Evolutionary conservation across 352 stramenopile species (phyloP).

Genomic region (Phytophthora europaea): DNA sequence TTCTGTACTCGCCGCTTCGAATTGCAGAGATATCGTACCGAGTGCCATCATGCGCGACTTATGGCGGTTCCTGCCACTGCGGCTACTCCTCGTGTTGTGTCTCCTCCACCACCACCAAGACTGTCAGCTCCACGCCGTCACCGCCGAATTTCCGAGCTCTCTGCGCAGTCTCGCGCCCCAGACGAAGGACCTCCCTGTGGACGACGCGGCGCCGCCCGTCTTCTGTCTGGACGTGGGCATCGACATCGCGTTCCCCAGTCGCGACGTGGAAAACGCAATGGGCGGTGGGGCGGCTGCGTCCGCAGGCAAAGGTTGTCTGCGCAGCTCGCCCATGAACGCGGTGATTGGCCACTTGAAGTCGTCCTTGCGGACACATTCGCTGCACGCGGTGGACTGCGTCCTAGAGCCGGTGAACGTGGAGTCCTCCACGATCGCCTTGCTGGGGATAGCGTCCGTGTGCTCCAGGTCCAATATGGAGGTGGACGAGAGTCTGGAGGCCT

Average conservation of each 20-base stretch:
- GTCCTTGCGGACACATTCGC: slow-evolving; percentile 44
- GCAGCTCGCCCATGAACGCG: slow-evolving; percentile 47
- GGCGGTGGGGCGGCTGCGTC: slow-evolving; percentile 9
- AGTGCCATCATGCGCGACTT: slow-evolving; percentile 16
- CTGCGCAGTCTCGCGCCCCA: slow-evolving; percentile 13
- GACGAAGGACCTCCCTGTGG: neutral
- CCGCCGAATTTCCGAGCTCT: neutral
- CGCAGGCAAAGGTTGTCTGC: slow-evolving; percentile 42
- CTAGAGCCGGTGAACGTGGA: slow-evolving; percentile 43
- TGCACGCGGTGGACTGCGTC: slow-evolving; percentile 57
- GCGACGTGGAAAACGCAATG: slow-evolving; percentile 33
- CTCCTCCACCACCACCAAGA: neutral
- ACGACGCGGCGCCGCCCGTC: slow-evolving; percentile 32
- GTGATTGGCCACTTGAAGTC: slow-evolving; percentile 44
- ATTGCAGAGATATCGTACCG: neutral
- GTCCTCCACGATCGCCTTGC: slow-evolving; percentile 40
- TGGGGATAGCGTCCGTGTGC: slow-evolving; percentile 51
- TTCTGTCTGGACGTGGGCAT: slow-evolving; percentile 59
- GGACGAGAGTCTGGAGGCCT: slow-evolving; percentile 32
- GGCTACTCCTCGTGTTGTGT: slow-evolving; percentile 8
- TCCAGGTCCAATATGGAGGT: slow-evolving; percentile 56
- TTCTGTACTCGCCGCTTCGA: neutral
- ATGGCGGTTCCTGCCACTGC: neutral
- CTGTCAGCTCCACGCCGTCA: neutral
- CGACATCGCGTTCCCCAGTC: slow-evolving; percentile 54